Evolutionary conservation across 192 early-diverging fungal species (phyloP).

Genomic region (Rhizophagus prolifer): DNA sequence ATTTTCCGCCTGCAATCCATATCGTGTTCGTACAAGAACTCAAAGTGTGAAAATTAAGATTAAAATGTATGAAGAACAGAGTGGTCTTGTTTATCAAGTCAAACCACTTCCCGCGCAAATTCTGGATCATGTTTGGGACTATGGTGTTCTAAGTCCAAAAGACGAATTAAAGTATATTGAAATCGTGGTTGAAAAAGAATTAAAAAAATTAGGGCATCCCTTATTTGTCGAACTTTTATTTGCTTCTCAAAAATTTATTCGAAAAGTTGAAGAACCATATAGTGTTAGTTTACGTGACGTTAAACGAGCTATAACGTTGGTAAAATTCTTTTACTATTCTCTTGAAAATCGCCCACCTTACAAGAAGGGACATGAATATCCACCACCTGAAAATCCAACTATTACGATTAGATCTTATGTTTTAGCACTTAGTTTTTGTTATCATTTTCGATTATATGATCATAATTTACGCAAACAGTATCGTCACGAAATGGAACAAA

Average conservation of each 20-base stretch:
- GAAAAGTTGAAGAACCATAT: conserved; percentile 10
- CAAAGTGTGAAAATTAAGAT: neutral
- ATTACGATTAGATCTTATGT: neutral
- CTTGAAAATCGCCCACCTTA: neutral
- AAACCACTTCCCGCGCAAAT: conserved; percentile 1
- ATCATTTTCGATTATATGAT: neutral
- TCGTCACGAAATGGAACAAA: neutral
- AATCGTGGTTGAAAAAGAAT: neutral
- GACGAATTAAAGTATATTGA: neutral
- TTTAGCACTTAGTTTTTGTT: conserved; percentile 13
- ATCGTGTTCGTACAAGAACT: neutral
- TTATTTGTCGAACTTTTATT: conserved; percentile 4
- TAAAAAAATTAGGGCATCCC: neutral
- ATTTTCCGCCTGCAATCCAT: neutral
- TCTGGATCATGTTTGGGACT: conserved; percentile 4
- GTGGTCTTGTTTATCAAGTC: neutral
- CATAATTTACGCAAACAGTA: neutral
- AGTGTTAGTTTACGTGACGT: conserved; percentile 31
- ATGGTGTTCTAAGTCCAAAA: neutral
- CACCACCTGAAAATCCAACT: neutral
- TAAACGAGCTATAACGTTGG: conserved; percentile 9
- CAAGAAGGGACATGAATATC: neutral
- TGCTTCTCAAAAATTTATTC: conserved; percentile 28
- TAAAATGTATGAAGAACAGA: neutral
- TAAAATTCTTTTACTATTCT: neutral